Base-by-base conservation (phyloP, 2,329 filamentous ascomycete species). In the Grosmannia penicillata region DNA sequence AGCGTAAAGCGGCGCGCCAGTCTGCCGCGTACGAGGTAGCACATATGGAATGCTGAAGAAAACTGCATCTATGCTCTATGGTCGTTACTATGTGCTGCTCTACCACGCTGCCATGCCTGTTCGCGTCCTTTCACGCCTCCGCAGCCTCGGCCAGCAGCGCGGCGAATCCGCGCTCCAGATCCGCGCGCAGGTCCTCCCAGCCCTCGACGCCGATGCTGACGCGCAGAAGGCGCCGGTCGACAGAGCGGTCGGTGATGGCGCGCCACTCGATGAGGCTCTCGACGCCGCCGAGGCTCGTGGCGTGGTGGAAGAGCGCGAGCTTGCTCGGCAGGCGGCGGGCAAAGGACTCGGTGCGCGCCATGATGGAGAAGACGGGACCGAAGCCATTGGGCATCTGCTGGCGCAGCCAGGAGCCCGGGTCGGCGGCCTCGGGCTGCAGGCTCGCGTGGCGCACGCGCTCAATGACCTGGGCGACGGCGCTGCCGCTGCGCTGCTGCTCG, bases 201-300 rank as follows among this genome's bases (percentile, higher is more conserved):
- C 71, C 74, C 64, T 98, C 91, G 24, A 95, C 70, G 0, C 91
- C 91, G 25, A 95, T 62, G 56, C 87, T 95, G 23, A 98, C 62
- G 37, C 91, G 65, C 57, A 95, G 52, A 55, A 96, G 56, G 41
- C 72, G 66, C 52, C 66, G 71, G 53, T 93, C 83, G 28, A 93
- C 77, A 1, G 56, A 65, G 4, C 59, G 51, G 63, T 98, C 91
- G 42, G 77, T 79, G 84, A 98, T 91, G 34, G 81, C 74, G 42
- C 91, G 70, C 91, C 91, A 98, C 69, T 98, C 91, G 49, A 98
- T 87, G 63, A 96, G 60, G 52, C 84, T 91, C 70, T 96, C 91
- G 9, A 96, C 85, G 5, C 91, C 89, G 3, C 91, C 91, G 22
- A 96, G 60, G 56, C 83, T 93, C 3, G 91, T 98, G 6, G 91